Percentiles rank a stretch among this genome's conserved stretches.
Evolutionary conservation across 2,329 filamentous ascomycete genomes (phyloP).

Genomic region (Cryphonectria parasitica): DNA sequence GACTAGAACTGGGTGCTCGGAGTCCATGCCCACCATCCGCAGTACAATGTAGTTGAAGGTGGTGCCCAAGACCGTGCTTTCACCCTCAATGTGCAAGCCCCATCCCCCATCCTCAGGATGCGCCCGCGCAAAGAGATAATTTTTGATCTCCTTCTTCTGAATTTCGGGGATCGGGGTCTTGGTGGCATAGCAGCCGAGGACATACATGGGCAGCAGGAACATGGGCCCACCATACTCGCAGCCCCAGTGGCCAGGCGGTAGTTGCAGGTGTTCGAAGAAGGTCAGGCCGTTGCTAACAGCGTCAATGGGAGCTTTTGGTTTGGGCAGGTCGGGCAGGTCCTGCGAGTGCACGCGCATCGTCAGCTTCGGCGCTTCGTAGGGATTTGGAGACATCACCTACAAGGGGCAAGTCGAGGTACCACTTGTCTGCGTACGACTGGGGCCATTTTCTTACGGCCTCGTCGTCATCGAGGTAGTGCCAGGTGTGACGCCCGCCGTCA

Average conservation of each 20-base stretch:
- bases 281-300: slow-evolving; percentile 80
- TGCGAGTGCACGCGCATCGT: slow-evolving; percentile 42
- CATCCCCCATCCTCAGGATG: slow-evolving; percentile 91
- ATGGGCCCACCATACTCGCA: slow-evolving; percentile 98
- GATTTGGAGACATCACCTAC: slow-evolving; percentile 51
- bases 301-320: slow-evolving; percentile 73
- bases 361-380: neutral
- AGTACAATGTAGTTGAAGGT: slow-evolving; percentile 83
- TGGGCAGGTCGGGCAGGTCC: slow-evolving; percentile 74
- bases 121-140: slow-evolving; percentile 86
- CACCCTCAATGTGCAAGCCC: slow-evolving; percentile 93
- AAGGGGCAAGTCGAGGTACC: slow-evolving; percentile 77
- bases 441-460: slow-evolving; percentile 77
- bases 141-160: slow-evolving; percentile 85
- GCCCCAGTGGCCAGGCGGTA: slow-evolving; percentile 89
- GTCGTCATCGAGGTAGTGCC: slow-evolving; percentile 85
- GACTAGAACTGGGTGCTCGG: slow-evolving; percentile 83
- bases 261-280: slow-evolving; percentile 89
- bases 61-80: slow-evolving; percentile 90
- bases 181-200: slow-evolving; percentile 87
- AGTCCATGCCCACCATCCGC: slow-evolving; percentile 78
- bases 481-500: slow-evolving; percentile 84
- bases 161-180: slow-evolving; percentile 82
- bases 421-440: slow-evolving; percentile 87
- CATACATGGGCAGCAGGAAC: slow-evolving; percentile 87